Percentiles rank a stretch among this genome's conserved stretches.
These are phyloP conservation scores for Hortiboletus rubellus DNA, from an alignment of 1,284 basidiomycete genomes.

Conservation along the genomic window DNA sequence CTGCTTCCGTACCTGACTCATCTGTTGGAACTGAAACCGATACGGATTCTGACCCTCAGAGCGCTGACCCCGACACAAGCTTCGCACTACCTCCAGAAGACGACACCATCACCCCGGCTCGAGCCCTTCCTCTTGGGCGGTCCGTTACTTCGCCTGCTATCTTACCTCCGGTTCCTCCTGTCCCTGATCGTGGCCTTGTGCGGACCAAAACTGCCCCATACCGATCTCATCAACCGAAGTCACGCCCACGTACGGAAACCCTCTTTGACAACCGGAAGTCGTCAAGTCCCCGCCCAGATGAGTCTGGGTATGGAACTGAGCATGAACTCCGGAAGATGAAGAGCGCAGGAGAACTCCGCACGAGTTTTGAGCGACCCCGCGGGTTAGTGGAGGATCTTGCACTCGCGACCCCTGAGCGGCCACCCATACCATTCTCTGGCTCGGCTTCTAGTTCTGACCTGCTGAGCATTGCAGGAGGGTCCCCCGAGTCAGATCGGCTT, in stretches of 20 bases:
- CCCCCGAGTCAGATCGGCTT: conserved; percentile 38
- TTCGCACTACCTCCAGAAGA: conserved; percentile 45
- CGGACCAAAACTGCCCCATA: conserved; percentile 74
- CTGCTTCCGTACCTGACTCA: conserved; percentile 41
- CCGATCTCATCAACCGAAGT: conserved; percentile 56
- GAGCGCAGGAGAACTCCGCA: conserved; percentile 77
- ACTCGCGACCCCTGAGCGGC: conserved; percentile 33
- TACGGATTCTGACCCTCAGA: conserved; percentile 53
- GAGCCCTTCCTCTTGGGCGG: conserved; percentile 52
- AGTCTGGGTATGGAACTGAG: conserved; percentile 46
- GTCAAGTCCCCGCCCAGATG: conserved; percentile 35
- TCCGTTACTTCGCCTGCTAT: conserved; percentile 48
- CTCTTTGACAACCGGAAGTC: conserved; percentile 27
- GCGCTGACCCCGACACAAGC: conserved; percentile 34
- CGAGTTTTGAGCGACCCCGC: conserved; percentile 39
- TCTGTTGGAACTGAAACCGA: conserved; percentile 51
- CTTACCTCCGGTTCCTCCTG: conserved; percentile 31
- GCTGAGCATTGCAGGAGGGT: conserved; percentile 38
- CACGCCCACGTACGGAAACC: conserved; percentile 32
- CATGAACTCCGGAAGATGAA: conserved; percentile 81
- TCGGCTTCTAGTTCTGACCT: conserved; percentile 67
- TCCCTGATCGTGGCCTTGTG: conserved; percentile 48
- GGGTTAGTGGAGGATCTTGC: conserved; percentile 18
- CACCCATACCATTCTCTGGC: conserved; percentile 50
- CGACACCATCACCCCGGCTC: conserved; percentile 69